Evolutionary conservation across 1,284 basidiomycete genomes (phyloP).

Genomic region (Filobasidium uniguttulatum): DNA sequence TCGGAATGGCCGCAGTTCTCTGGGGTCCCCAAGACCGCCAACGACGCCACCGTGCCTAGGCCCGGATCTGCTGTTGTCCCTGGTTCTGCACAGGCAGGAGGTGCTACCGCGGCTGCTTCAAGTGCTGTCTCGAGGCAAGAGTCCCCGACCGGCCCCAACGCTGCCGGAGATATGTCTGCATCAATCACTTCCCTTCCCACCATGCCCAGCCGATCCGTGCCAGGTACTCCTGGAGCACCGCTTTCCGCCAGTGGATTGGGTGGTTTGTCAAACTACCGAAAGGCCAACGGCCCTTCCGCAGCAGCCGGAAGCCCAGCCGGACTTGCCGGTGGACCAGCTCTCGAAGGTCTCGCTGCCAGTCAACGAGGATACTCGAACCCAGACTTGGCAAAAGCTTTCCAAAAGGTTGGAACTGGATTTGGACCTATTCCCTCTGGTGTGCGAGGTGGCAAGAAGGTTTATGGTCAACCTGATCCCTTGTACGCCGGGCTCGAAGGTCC

Average conservation of each 20-base stretch:
- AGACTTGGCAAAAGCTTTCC: constrained; percentile 42
- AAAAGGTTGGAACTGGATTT: constrained; percentile 54
- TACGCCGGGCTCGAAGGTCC: constrained; percentile 24
- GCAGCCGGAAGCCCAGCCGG: background rate
- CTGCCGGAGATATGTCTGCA: constrained; percentile 30
- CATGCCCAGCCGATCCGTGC: constrained; percentile 35
- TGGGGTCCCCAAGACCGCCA: constrained; percentile 44
- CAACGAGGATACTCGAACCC: constrained; percentile 38
- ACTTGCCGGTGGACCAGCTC: constrained; percentile 14
- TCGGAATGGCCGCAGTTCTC: constrained; percentile 90
- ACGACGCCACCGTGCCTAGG: constrained; percentile 48
- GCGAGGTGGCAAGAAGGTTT: constrained; percentile 19
- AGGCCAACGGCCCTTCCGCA: background rate
- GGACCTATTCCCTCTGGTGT: background rate
- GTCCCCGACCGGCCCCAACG: constrained; percentile 11
- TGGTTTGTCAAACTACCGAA: background rate
- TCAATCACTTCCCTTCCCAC: constrained; percentile 34
- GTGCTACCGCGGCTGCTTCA: constrained; percentile 30
- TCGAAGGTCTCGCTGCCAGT: constrained; percentile 27
- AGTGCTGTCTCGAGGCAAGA: constrained; percentile 8
- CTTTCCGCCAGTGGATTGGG: constrained; percentile 20
- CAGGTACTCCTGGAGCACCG: constrained; percentile 26
- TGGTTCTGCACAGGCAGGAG: constrained; percentile 51
- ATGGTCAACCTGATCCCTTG: constrained; percentile 29
- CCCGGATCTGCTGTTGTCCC: background rate